These are phyloP conservation scores for Polyrhizophydium stewartii DNA, from an alignment of 371 early-diverging fungal genomes.

Conservation along the genomic window DNA sequence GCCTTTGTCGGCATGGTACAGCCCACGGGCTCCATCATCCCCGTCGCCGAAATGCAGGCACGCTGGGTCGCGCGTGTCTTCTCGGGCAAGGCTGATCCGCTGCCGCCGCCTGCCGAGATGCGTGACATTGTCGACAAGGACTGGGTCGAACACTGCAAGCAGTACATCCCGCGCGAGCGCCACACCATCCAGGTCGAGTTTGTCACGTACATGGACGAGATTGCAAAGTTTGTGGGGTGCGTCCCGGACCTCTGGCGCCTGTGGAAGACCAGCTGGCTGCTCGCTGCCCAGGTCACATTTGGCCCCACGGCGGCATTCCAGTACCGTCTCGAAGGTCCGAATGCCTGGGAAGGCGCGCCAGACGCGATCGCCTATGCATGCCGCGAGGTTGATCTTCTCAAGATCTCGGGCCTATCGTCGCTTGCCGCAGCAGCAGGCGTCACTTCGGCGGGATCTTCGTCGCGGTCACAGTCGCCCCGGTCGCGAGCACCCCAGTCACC, in stretches of 20 bases:
- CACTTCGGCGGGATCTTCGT: too few relatives aligned
- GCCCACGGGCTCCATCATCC: constrained; percentile 42
- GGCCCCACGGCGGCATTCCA: constrained; percentile 36
- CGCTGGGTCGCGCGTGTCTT: constrained; percentile 37
- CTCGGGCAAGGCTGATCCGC: constrained; percentile 17
- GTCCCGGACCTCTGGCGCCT: constrained; percentile 31
- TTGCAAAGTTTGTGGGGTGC: constrained; percentile 38
- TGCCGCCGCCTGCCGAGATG: constrained; percentile 31
- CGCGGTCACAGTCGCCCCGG: too few relatives aligned
- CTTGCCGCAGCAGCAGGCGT: too few relatives aligned
- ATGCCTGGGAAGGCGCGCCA: constrained; percentile 45
- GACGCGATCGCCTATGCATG: constrained; percentile 50
- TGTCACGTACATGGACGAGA: constrained; percentile 31
- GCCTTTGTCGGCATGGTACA: constrained; percentile 50
- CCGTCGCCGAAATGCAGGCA: constrained; percentile 43
- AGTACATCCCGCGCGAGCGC: constrained; percentile 29
- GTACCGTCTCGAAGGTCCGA: constrained; percentile 40
- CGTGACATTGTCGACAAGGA: constrained; percentile 26
- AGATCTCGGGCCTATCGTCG: too few relatives aligned
- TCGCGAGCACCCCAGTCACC: too few relatives aligned
- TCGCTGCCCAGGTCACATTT: constrained; percentile 33
- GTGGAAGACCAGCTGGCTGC: constrained; percentile 16
- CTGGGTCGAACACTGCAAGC: constrained; percentile 13
- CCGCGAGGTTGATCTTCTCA: too few relatives aligned
- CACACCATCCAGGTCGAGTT: constrained; percentile 45